Evolutionary conservation across 2,329 filamentous ascomycete genomes (phyloP).

Genomic region (Talaromyces piceae): DNA sequence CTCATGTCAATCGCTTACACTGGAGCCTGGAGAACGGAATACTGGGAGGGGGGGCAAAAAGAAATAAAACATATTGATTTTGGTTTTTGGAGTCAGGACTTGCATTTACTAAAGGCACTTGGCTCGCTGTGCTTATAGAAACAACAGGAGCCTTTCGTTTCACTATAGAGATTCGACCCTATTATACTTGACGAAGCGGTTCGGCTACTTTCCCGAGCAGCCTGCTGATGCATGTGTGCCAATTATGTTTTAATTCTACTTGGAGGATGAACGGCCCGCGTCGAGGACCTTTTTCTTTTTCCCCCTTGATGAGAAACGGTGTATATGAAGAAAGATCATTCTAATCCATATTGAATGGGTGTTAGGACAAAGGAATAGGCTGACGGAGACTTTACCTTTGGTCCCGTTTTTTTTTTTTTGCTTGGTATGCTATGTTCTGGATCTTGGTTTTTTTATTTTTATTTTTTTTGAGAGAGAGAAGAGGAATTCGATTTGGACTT

Average conservation of each 20-base stretch:
- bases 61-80: constrained; percentile 24
- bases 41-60: too few relatives aligned
- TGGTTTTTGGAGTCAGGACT: constrained; percentile 8
- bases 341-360: too few relatives aligned
- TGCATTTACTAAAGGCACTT: constrained; percentile 12
- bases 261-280: background rate
- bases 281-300: constrained; percentile 2
- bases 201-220: constrained; percentile 8
- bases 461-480: too few relatives aligned
- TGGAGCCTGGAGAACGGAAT: constrained; percentile 27
- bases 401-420: too few relatives aligned
- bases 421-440: too few relatives aligned
- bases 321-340: too few relatives aligned
- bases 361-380: too few relatives aligned
- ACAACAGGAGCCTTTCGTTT: background rate
- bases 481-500: too few relatives aligned
- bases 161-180: constrained; percentile 6
- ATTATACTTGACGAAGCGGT: background rate
- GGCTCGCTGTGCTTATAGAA: constrained; percentile 33
- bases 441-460: too few relatives aligned
- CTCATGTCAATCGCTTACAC: constrained; percentile 34
- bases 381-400: too few relatives aligned
- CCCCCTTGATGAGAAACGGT: too few relatives aligned
- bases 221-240: background rate
- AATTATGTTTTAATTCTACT: background rate